A percentile compares a stretch with the other conserved stretches of the same genome.
Evolutionary conservation across 495 filamentous ascomycete genomes (phyloP).

Genomic region (Tuber brumale): DNA sequence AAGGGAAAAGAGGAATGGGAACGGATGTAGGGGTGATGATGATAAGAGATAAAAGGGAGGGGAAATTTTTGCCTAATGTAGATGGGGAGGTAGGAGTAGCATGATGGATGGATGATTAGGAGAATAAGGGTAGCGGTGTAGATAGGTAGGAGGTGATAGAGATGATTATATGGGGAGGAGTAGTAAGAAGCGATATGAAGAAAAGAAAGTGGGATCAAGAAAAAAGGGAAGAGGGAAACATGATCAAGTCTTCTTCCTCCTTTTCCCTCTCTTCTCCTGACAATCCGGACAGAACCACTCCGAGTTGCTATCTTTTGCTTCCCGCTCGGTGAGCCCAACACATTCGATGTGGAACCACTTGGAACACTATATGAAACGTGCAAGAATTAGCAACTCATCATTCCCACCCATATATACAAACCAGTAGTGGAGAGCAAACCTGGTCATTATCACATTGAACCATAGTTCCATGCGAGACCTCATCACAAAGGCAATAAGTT

Average conservation of each 20-base stretch:
- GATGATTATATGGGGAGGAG: neutral
- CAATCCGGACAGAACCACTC: conserved; percentile 88
- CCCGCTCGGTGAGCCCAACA: conserved; percentile 64
- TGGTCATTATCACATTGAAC: conserved; percentile 86
- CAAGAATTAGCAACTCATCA: conserved; percentile 30
- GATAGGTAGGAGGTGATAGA: neutral
- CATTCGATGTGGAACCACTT: conserved; percentile 92
- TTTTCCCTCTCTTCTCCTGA: conserved; percentile 34
- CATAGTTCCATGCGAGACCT: conserved; percentile 91
- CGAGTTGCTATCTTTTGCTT: conserved; percentile 58
- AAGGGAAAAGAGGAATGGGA: neutral
- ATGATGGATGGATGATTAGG: neutral
- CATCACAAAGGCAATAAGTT: conserved; percentile 81
- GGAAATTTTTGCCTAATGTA: neutral
- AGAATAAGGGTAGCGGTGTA: neutral
- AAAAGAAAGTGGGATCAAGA: neutral
- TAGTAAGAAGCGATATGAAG: neutral
- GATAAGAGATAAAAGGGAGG: neutral
- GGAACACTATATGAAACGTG: conserved; percentile 52
- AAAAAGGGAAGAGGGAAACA: conserved; percentile 10
- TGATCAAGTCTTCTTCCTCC: conserved; percentile 34
- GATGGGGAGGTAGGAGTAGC: neutral
- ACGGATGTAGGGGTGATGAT: neutral
- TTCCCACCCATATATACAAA: conserved; percentile 1
- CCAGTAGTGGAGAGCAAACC: conserved; percentile 53